Evolutionary conservation across 495 filamentous ascomycete genomes (phyloP).

Genomic region (Neurospora sp.): DNA sequence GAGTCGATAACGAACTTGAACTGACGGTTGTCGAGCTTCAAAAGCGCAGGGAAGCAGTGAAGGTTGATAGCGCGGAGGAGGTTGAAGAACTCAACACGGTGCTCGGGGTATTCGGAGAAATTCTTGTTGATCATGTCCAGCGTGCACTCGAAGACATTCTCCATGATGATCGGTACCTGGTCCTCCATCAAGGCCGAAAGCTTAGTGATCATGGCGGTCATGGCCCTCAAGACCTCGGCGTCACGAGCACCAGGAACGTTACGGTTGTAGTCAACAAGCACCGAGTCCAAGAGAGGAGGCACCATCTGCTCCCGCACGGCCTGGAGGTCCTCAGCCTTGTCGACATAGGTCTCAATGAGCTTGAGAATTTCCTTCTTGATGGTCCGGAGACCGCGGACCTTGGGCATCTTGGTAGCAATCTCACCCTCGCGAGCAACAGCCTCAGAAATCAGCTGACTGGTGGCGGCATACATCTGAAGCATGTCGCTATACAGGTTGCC

Average conservation of each 20-base stretch:
- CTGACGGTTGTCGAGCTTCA: slow-evolving; percentile 87
- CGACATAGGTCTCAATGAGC: slow-evolving; percentile 92
- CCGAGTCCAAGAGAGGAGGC: slow-evolving; percentile 90
- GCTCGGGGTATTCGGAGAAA: slow-evolving; percentile 97
- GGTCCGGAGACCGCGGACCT: slow-evolving; percentile 85
- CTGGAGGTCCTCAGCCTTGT: slow-evolving; percentile 92
- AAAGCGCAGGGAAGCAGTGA: slow-evolving; percentile 86
- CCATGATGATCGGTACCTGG: slow-evolving; percentile 94
- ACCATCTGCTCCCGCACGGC: slow-evolving; percentile 89
- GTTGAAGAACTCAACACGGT: slow-evolving; percentile 97
- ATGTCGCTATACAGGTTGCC: slow-evolving; percentile 97
- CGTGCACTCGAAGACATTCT: slow-evolving; percentile 97
- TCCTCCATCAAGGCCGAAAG: slow-evolving; percentile 93
- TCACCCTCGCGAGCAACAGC: slow-evolving; percentile 81
- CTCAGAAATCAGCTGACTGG: slow-evolving; percentile 91
- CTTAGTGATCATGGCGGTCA: slow-evolving; percentile 95
- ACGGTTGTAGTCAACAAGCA: slow-evolving; percentile 89
- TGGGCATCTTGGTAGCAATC: slow-evolving; percentile 95
- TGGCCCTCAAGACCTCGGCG: slow-evolving; percentile 91
- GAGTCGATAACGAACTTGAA: slow-evolving; percentile 99
- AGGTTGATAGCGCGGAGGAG: slow-evolving; percentile 90
- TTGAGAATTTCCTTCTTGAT: slow-evolving; percentile 99
- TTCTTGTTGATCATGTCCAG: slow-evolving; percentile 99
- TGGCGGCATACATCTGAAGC: slow-evolving; percentile 95
- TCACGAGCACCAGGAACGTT: slow-evolving; percentile 96